phyloP scores from a whole-genome alignment of 345 rosid genomes.

The Cardamine resedifolia region DNA sequence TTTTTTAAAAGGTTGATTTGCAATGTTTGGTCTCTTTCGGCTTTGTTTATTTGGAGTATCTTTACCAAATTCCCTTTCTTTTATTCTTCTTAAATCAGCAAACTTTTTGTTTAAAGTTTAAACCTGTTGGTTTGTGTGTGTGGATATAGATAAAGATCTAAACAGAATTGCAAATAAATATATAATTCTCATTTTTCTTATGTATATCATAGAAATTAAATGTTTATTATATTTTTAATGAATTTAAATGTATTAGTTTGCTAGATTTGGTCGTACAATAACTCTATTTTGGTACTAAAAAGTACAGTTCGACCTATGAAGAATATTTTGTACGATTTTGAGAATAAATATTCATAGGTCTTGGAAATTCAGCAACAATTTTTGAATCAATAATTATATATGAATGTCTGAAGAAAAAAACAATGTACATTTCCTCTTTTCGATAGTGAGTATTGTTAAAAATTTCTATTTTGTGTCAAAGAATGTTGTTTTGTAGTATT shows the following conservation, averaged over 20 bases:
- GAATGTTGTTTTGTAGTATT: background rate
- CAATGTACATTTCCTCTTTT: too few species aligned
- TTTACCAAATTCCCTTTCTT: background rate
- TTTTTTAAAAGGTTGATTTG: background rate
- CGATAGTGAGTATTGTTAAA: too few species aligned
- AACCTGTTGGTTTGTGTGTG: background rate
- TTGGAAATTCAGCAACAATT: background rate
- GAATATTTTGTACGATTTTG: background rate
- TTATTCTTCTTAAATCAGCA: background rate
- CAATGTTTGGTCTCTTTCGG: constrained; percentile 16
- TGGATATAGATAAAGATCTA: background rate
- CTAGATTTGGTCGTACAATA: background rate
- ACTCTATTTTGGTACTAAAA: background rate
- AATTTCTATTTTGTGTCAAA: background rate
- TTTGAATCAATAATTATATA: background rate
- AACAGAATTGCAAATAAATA: background rate
- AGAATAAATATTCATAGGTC: background rate
- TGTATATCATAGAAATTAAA: background rate
- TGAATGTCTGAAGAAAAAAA: background rate
- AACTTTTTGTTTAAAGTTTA: background rate
- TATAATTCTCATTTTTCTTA: background rate
- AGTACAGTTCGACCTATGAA: background rate
- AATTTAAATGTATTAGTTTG: background rate
- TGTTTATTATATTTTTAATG: background rate
- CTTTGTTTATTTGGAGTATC: constrained; percentile 12